Evolutionary conservation across 306 rosid genomes (phyloP).

Genomic region (Cicer arietinum): DNA sequence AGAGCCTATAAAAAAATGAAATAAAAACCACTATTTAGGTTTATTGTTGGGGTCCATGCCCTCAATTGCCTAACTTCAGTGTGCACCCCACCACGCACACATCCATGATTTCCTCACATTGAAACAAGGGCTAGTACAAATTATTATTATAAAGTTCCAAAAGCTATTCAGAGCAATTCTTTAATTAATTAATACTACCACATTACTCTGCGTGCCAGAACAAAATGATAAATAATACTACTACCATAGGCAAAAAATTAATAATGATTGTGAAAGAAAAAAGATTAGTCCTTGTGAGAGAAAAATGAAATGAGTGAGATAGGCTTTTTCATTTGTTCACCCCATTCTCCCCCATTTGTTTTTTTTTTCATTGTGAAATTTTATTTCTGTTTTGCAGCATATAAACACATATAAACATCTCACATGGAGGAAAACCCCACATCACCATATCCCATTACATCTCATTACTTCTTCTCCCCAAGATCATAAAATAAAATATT

Average conservation of each 20-base stretch:
- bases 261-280: not conserved
- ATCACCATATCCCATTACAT: slow-evolving; percentile 44
- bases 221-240: not conserved
- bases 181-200: slow-evolving; percentile 19
- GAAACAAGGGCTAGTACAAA: slow-evolving; percentile 29
- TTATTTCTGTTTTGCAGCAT: slow-evolving; percentile 56
- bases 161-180: slow-evolving; percentile 32
- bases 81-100: slow-evolving; percentile 53
- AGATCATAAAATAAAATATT: slow-evolving; percentile 31
- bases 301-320: slow-evolving; percentile 42
- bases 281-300: not conserved
- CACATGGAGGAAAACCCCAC: slow-evolving; percentile 40
- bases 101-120: slow-evolving; percentile 54
- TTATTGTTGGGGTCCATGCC: slow-evolving; percentile 42
- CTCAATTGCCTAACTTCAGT: slow-evolving; percentile 36
- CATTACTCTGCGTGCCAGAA: slow-evolving; percentile 39
- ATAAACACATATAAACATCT: slow-evolving; percentile 63
- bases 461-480: slow-evolving; percentile 41
- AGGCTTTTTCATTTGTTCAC: slow-evolving; percentile 1
- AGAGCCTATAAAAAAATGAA: slow-evolving; percentile 7
- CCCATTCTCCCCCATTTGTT: not conserved
- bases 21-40: slow-evolving; percentile 9
- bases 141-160: slow-evolving; percentile 19
- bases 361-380: not conserved
- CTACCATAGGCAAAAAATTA: not conserved